phyloP scores from a whole-genome alignment of 139 green algal species.

The Closterium sp. region DNA sequence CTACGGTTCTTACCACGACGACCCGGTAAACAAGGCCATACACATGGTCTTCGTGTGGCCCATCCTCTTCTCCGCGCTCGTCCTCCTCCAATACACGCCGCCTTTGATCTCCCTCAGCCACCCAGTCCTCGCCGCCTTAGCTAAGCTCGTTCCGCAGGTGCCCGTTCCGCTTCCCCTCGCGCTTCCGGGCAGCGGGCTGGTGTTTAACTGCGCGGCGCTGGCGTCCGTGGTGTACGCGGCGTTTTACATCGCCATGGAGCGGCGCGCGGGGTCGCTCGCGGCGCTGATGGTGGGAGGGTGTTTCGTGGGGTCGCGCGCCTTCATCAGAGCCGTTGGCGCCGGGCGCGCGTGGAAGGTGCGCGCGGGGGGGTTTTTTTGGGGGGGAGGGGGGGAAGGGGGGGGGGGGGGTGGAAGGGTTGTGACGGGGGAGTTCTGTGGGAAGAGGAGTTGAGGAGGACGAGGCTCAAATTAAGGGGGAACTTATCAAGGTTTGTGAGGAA shows the following conservation, averaged over 20 bases:
- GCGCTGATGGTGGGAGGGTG: slow-evolving; percentile 16
- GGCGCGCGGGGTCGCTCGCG: slow-evolving; percentile 16
- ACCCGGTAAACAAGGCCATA: slow-evolving; percentile 42
- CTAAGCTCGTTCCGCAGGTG: not conserved
- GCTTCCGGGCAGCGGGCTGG: slow-evolving; percentile 19
- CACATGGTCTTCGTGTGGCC: slow-evolving; percentile 52
- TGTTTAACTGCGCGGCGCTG: slow-evolving; percentile 25
- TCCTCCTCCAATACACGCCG: slow-evolving; percentile 36
- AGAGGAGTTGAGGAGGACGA: not conserved
- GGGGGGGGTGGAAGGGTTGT: not conserved
- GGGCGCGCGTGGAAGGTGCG: slow-evolving; percentile 39
- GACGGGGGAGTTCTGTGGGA: not conserved
- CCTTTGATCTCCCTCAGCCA: slow-evolving; percentile 17
- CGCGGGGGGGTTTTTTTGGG: no score
- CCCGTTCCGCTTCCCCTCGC: slow-evolving; percentile 2
- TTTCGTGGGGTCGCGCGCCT: slow-evolving; percentile 5
- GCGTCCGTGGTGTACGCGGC: slow-evolving; percentile 29
- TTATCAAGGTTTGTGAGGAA: no score
- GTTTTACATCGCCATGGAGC: slow-evolving; percentile 41
- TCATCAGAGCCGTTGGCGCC: slow-evolving; percentile 13
- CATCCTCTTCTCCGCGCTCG: slow-evolving; percentile 48
- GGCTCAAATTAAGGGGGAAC: no score
- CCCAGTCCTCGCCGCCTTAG: not conserved
- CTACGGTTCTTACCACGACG: slow-evolving; percentile 42
- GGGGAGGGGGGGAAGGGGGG: no score